Percentiles rank a stretch among this genome's conserved stretches.
Conservation (phyloP, 2,329 filamentous ascomycete species). For the Falciphora oryzae region DNA sequence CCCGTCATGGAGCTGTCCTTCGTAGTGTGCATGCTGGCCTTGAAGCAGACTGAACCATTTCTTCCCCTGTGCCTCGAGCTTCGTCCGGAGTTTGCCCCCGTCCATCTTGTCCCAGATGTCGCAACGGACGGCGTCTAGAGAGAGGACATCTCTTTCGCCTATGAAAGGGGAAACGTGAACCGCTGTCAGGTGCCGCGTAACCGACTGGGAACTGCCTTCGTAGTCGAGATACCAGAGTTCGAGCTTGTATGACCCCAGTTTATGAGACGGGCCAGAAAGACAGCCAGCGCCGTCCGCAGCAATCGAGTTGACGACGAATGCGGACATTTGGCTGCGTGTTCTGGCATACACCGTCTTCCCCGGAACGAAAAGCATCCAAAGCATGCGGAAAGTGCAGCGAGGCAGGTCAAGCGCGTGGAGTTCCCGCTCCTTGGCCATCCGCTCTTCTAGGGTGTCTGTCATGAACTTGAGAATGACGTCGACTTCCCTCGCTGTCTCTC, state of each 20-base stretch:
- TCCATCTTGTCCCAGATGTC: conserved; percentile 2
- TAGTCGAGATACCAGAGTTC: conserved; percentile 3
- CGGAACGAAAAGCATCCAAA: conserved; percentile 7
- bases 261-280: neutral
- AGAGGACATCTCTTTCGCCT: neutral
- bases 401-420: neutral
- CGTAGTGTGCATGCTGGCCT: neutral
- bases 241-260: neutral
- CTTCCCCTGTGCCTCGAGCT: neutral
- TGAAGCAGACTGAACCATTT: neutral
- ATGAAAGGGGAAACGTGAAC: neutral
- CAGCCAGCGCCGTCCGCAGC: too few species aligned
- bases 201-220: neutral
- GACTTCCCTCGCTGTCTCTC: neutral
- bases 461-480: neutral
- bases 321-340: neutral
- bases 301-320: neutral
- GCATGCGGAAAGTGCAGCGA: conserved; percentile 6
- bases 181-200: neutral
- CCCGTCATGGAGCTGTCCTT: neutral
- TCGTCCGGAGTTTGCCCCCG: neutral
- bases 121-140: neutral
- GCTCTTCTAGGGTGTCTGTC: neutral
- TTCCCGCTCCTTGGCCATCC: neutral
- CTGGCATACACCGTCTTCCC: neutral